Conservation (phyloP, 2,329 filamentous ascomycete species). For the Cordyceps cateniannulata region DNA sequence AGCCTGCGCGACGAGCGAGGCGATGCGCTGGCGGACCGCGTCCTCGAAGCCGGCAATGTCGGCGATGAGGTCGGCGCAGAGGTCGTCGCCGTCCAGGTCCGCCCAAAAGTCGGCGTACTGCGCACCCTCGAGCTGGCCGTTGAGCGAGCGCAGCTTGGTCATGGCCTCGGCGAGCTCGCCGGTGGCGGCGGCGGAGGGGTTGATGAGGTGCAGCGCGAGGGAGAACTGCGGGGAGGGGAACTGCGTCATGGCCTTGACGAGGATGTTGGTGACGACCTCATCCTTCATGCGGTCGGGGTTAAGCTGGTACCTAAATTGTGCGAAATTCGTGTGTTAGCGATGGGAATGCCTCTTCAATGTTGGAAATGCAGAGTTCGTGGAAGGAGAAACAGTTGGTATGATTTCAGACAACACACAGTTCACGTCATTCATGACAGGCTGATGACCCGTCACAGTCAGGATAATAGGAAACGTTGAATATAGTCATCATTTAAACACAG, state of each 20-base stretch:
- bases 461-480: conserved; percentile 96
- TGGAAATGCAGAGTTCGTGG: not conserved
- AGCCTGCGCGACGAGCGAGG: conserved; percentile 74
- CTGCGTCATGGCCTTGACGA: conserved; percentile 95
- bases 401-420: conserved; percentile 28
- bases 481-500: conserved; percentile 61
- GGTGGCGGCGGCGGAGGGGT: conserved; percentile 61
- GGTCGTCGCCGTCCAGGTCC: conserved; percentile 84
- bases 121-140: conserved; percentile 80
- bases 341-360: not conserved
- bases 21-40: conserved; percentile 82
- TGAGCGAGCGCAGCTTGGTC: conserved; percentile 76
- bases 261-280: conserved; percentile 97
- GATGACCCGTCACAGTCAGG: conserved; percentile 60
- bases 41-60: conserved; percentile 96
- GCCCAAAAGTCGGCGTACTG: conserved; percentile 93
- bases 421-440: conserved; percentile 58
- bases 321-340: not conserved
- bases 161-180: conserved; percentile 84
- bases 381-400: not conserved
- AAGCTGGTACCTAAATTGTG: conserved; percentile 78
- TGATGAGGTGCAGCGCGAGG: conserved; percentile 88
- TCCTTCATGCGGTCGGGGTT: conserved; percentile 97
- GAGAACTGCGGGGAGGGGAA: conserved; percentile 96
- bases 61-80: conserved; percentile 91